Conservation (phyloP, 225 moss, liverwort and hornwort genomes). For the Thuidium tamariscinum region DNA sequence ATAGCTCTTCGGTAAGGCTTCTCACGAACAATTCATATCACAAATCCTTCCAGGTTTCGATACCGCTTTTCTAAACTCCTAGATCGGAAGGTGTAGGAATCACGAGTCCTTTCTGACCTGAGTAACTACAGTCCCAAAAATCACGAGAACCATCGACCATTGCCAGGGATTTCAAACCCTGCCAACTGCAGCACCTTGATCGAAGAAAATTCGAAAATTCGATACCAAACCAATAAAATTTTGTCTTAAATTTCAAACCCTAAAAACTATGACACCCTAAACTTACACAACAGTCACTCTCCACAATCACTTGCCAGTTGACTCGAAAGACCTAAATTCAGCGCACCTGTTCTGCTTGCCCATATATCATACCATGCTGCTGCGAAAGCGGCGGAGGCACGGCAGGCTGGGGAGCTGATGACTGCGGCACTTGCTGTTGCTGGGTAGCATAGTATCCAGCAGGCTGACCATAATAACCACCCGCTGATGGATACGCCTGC, state of each 20-base stretch:
- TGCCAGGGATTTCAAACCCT: not conserved
- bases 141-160: not conserved
- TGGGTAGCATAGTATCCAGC: conserved; percentile 43
- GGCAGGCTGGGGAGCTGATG: conserved; percentile 20
- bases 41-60: not conserved
- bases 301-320: not conserved
- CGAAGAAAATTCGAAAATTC: not conserved
- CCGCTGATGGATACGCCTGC: conserved; percentile 36
- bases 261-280: not conserved
- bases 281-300: not conserved
- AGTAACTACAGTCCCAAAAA: not conserved
- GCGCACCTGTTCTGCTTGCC: conserved; percentile 76
- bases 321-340: conserved; percentile 7
- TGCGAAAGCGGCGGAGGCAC: conserved; percentile 28
- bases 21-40: not conserved
- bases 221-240: not conserved
- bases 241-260: not conserved
- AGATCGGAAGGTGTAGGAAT: not conserved
- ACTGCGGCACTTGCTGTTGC: conserved; percentile 39
- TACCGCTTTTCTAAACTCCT: not conserved
- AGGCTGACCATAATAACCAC: conserved; percentile 59
- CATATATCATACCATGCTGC: conserved; percentile 55
- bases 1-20: not conserved
- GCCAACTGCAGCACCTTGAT: not conserved
- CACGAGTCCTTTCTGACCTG: not conserved